Evolutionary conservation across 164 flowering plant genomes (phyloP), one percentile per base, ranked within the genome.

Genomic region (Euptelea pleiosperma): DNA sequence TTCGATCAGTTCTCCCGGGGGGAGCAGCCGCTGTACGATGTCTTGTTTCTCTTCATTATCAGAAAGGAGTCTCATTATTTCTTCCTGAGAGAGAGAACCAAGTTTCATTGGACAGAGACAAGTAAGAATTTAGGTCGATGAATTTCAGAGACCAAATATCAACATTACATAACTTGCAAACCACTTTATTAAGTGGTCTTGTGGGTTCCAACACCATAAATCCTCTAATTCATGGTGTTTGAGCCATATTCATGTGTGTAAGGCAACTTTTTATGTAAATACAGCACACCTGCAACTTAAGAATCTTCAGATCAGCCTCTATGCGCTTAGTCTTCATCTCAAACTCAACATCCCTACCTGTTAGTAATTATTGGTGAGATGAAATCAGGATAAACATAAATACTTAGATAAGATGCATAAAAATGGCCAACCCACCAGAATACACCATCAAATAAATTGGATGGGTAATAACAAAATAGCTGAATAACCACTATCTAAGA

Each of bases 291-390:
- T 91, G 98, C 72, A 85, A 66, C 45, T 76, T 75, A 57, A 91
- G 73, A 65, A 89, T 78, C 62, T 73, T 83, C 67, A 85, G 60
- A 75, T 91, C 98, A 53, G 95, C 96, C 25, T 91, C 96, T 43
- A 89, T 73, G 58, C 96, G 92, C 63, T 68, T 73, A 47, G 76
- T 54, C 67, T 75, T 85, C 42, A 53, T 52, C 61, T 67, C 79
- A 51, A 60, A 70, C 37, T 69, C 83, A 52, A 24, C 73, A 73
- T 73, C 78, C 58, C 69, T 82, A 43, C 86, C 96, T 82, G 60
- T 24, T 33, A 58, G 45, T 42, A 39, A 10, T 24, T 26, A 21
- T 41, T 57, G 5, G 5, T 42, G 39, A 7, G 18, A 8, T 1
- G 15, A 39, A 53, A 25, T 2, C 3, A 37, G 6, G 15, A 4